Evolutionary conservation across 2,329 filamentous ascomycete genomes (phyloP), one percentile per base, ranked within the genome.

Genomic region (Fusarium sp.): DNA sequence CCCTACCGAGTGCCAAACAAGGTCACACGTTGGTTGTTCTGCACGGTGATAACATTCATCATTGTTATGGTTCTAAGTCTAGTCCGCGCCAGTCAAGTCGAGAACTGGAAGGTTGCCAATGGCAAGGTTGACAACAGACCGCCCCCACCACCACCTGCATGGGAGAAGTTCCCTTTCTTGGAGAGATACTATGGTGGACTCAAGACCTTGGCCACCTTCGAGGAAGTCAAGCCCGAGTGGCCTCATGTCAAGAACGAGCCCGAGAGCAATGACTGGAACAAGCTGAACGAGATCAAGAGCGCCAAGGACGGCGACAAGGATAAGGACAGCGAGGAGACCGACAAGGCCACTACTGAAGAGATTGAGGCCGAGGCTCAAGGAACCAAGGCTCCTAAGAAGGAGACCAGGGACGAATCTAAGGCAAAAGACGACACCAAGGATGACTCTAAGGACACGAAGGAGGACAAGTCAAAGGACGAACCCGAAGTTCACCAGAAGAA

Each of bases 131-230:
- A 77, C 14, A 77, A 74, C 9, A 74, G 85, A 16, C 85, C 88
- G 14, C 85, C 88, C 0, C 80, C 87, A 0, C 87, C 89, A 21
- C 92, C 93, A 14, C 88, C 90, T 1, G 80, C 87, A 7, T 98
- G 94, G 94, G 93, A 97, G 77, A 88, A 86, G 12, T 98, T 97
- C 77, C 89, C 90, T 0, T 97, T 97, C 75, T 80, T 99, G 65
- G 91, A 90, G 64, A 87, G 94, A 67, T 99, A 98, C 78, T 96
- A 98, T 78, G 95, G 94, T 16, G 96, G 96, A 1, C 86, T 99
- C 62, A 86, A 90, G 69, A 91, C 87, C 0, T 77, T 99, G 65
- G 88, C 92, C 0, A 80, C 88, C 0, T 81, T 89, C 26, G 79
- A 84, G 16, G 83, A 92, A 49, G 95, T 94, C 70, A 83, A 85